phyloP scores from a whole-genome alignment of 2,329 filamentous ascomycete genomes.

The Xylaria sp. region DNA sequence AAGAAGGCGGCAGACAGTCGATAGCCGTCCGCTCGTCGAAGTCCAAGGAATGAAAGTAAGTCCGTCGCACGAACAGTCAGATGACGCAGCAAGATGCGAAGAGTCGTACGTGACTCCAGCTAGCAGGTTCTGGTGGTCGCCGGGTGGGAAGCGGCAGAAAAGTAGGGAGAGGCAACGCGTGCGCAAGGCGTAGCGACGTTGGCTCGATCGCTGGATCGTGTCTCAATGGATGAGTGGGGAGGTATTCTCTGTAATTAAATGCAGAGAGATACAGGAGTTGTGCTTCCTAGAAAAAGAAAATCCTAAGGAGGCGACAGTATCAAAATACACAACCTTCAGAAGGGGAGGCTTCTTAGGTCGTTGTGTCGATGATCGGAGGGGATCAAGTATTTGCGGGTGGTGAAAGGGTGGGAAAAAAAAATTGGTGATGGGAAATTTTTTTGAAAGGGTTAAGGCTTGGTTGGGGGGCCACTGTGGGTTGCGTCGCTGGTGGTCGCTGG shows the following conservation, averaged over 20 bases:
- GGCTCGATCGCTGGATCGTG: constrained; percentile 38
- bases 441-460: constrained; percentile 44
- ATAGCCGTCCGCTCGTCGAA: constrained; percentile 39
- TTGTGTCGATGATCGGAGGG: constrained; percentile 46
- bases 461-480: constrained; percentile 27
- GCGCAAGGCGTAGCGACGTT: constrained; percentile 38
- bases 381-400: constrained; percentile 44
- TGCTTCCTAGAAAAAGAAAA: constrained; percentile 42
- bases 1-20: constrained; percentile 36
- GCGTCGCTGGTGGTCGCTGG: constrained; percentile 10
- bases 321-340: constrained; percentile 46
- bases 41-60: constrained; percentile 38
- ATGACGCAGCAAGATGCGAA: constrained; percentile 18
- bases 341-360: constrained; percentile 44
- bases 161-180: constrained; percentile 36
- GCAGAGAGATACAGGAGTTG: constrained; percentile 45
- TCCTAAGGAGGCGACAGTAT: constrained; percentile 38
- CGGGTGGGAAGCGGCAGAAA: constrained; percentile 22
- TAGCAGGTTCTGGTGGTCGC: constrained; percentile 33
- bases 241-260: constrained; percentile 47
- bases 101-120: constrained; percentile 22
- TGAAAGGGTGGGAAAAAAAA: constrained; percentile 45
- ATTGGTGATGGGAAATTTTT: constrained; percentile 47
- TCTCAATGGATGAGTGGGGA: constrained; percentile 43
- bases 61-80: constrained; percentile 40